Conservation (phyloP, 495 filamentous ascomycete species). For the Pyrenula aspistea region DNA sequence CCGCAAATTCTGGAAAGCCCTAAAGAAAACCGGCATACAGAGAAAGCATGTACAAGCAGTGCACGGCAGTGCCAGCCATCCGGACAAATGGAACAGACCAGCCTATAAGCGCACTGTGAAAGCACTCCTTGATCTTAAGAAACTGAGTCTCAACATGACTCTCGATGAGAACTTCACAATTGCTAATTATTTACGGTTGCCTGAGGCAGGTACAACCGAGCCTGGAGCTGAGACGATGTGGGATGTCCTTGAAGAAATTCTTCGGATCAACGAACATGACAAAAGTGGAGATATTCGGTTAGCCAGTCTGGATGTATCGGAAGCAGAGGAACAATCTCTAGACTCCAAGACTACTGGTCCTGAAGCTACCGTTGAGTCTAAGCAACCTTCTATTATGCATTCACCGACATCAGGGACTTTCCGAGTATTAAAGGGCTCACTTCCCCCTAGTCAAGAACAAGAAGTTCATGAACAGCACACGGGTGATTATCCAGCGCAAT, state of each 20-base stretch:
- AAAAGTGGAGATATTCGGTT: background rate
- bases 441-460: too few species aligned
- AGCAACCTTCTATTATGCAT: slow-evolving; percentile 29
- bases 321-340: background rate
- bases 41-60: background rate
- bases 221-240: background rate
- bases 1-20: background rate
- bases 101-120: background rate
- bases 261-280: background rate
- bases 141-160: background rate
- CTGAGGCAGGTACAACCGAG: background rate
- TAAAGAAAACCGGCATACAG: background rate
- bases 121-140: background rate
- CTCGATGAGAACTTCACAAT: background rate
- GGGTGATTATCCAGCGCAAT: too few species aligned
- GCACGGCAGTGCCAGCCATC: background rate
- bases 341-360: slow-evolving; percentile 8
- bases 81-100: background rate
- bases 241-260: background rate
- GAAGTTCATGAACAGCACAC: too few species aligned
- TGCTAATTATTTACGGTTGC: background rate
- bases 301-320: background rate
- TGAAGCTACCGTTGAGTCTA: slow-evolving; percentile 17
- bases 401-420: slow-evolving; percentile 39
- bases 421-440: slow-evolving; percentile 4